Conservation (phyloP, 352 stramenopile species). For the Thalassiosira pacifica region DNA sequence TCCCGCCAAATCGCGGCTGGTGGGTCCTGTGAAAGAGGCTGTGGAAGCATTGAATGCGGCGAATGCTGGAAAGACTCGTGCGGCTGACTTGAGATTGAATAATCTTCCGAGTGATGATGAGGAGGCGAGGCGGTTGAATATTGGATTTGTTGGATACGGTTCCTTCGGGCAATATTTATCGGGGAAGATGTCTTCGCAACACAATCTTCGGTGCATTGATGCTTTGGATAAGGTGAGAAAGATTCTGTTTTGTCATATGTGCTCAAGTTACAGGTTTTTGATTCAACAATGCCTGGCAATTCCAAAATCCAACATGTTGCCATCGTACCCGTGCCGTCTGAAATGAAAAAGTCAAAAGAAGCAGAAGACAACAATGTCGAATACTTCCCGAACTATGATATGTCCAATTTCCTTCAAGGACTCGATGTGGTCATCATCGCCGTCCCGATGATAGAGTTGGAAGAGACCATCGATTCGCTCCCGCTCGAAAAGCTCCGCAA, state of each 20-base stretch:
- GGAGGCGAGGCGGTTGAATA: constrained; percentile 88
- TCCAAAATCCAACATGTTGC: too few species aligned
- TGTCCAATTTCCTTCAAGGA: constrained; percentile 91
- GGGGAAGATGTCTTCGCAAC: constrained; percentile 87
- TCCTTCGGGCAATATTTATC: constrained; percentile 97
- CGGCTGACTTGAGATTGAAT: constrained; percentile 47
- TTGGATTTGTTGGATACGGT: constrained; percentile 96
- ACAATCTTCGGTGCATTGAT: constrained; percentile 81
- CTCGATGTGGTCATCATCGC: constrained; percentile 94
- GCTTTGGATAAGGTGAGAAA: constrained; percentile 77
- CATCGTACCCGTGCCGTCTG: too few species aligned
- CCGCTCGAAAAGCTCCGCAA: constrained; percentile 68
- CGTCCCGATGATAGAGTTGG: constrained; percentile 89
- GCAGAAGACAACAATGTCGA: constrained; percentile 75
- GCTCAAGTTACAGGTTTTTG: too few species aligned
- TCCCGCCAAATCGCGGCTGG: constrained; percentile 80
- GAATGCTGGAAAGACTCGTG: constrained; percentile 44
- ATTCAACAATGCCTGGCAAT: too few species aligned
- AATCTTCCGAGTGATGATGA: constrained; percentile 70
- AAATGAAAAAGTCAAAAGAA: constrained; percentile 71
- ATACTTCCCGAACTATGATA: constrained; percentile 85
- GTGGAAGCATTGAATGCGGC: constrained; percentile 77
- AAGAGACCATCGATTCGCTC: constrained; percentile 79
- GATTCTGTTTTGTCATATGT: constrained; percentile 2
- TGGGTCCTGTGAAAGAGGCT: constrained; percentile 75